phyloP scores from a whole-genome alignment of 78 protist genomes.

The Dictyostelium capitatum region DNA sequence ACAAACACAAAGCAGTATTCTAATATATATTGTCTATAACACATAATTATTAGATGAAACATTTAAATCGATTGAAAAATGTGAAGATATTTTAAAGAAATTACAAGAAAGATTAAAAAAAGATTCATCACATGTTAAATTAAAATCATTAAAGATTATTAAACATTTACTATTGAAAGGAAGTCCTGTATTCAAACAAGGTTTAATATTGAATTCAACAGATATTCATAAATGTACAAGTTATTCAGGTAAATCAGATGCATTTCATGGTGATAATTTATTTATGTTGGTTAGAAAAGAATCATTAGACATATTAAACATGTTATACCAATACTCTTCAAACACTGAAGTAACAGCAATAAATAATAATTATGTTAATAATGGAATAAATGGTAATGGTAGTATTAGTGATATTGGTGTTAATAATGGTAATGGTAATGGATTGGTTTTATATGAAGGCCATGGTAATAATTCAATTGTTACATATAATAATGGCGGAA shows the following conservation, averaged over 20 bases:
- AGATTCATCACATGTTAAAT: conserved; percentile 40
- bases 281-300: conserved; percentile 26
- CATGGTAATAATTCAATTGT: background rate
- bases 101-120: conserved; percentile 41
- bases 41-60: conserved; percentile 80
- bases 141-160: conserved; percentile 34
- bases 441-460: background rate
- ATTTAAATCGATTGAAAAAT: conserved; percentile 16
- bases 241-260: conserved; percentile 18
- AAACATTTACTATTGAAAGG: conserved; percentile 51
- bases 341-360: background rate
- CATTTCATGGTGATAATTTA: conserved; percentile 26
- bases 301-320: conserved; percentile 46
- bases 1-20: no score
- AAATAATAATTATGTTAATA: background rate
- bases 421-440: background rate
- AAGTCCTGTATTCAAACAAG: conserved; percentile 16
- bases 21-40: background rate
- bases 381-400: background rate
- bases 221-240: conserved; percentile 25
- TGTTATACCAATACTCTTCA: conserved; percentile 36
- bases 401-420: background rate
- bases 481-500: background rate
- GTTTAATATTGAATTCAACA: conserved; percentile 17
- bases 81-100: conserved; percentile 31